These are phyloP conservation scores for Ogataea polymorpha DNA, from an alignment of 805 yeast species.

Conservation along the genomic window DNA sequence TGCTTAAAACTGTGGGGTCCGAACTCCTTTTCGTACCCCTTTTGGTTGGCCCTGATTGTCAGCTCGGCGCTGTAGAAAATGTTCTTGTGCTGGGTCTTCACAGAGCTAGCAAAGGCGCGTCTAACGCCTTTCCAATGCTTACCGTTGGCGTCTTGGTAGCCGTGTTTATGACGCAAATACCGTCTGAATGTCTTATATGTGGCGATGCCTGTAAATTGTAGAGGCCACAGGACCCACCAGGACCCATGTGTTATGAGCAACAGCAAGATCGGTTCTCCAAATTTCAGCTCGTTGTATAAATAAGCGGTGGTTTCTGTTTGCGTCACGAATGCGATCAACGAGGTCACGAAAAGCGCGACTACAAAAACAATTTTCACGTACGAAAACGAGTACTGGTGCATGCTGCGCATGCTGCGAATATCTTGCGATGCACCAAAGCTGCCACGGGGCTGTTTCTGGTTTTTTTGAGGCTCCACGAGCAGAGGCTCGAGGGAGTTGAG, in stretches of 20 bases:
- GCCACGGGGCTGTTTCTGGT: conserved; percentile 5
- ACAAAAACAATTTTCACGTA: conserved; percentile 43
- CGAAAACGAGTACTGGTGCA: conserved; percentile 24
- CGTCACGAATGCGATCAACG: conserved; percentile 60
- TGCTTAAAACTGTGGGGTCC: conserved; percentile 26
- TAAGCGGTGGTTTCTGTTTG: conserved; percentile 82
- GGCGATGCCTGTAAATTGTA: conserved; percentile 54
- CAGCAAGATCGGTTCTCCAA: conserved; percentile 66
- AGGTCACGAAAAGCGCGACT: conserved; percentile 42
- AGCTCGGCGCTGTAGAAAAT: conserved; percentile 37
- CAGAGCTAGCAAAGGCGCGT: conserved; percentile 34
- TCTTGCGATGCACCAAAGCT: conserved; percentile 5
- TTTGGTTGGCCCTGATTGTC: conserved; percentile 27
- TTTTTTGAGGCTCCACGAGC: conserved; percentile 3
- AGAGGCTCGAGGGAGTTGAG: conserved; percentile 4
- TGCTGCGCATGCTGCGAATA: background rate
- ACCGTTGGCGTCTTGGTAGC: conserved; percentile 18
- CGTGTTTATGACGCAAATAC: conserved; percentile 17
- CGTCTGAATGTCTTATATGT: conserved; percentile 40
- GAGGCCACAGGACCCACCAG: conserved; percentile 73
- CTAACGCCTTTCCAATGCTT: conserved; percentile 33
- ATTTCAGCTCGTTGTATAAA: conserved; percentile 52
- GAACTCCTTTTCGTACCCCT: conserved; percentile 33
- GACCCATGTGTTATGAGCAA: conserved; percentile 72
- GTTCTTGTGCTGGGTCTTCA: conserved; percentile 42